Percentiles rank a stretch among this genome's conserved stretches.
Conservation (phyloP, 768 basidiomycete genomes). For the Saitozyma sp. region DNA sequence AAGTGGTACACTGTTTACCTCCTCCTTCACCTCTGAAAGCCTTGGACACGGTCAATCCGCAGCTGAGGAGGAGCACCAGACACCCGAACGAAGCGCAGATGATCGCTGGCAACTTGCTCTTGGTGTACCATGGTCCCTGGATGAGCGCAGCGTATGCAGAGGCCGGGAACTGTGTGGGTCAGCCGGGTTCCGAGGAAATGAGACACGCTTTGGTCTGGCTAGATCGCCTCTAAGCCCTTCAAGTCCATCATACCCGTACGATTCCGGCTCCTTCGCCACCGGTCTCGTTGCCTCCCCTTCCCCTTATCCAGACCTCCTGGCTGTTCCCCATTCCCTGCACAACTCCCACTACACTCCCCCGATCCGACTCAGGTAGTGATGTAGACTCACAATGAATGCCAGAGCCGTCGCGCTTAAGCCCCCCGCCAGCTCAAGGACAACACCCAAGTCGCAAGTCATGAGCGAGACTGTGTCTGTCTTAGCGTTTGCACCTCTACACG, state of each 20-base stretch:
- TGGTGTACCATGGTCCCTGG: slow-evolving; percentile 64
- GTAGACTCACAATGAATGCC: slow-evolving; percentile 67
- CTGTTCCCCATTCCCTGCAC: too few species aligned
- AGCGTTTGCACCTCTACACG: slow-evolving; percentile 5
- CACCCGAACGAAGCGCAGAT: slow-evolving; percentile 72
- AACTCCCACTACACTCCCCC: background rate
- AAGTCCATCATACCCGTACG: too few species aligned
- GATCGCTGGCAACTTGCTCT: slow-evolving; percentile 72
- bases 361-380: background rate
- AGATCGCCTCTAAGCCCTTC: too few species aligned
- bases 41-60: slow-evolving; percentile 73
- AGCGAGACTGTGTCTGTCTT: slow-evolving; percentile 66
- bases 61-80: slow-evolving; percentile 73
- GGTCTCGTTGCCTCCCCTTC: too few species aligned
- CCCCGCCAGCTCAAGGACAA: slow-evolving; percentile 97
- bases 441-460: slow-evolving; percentile 93
- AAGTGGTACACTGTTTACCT: background rate
- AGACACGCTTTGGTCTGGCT: background rate
- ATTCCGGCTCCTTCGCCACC: too few species aligned
- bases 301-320: too few species aligned
- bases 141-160: slow-evolving; percentile 46
- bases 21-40: slow-evolving; percentile 67
- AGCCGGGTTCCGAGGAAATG: background rate
- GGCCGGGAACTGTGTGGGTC: slow-evolving; percentile 48
- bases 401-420: slow-evolving; percentile 74